A percentile compares a stretch with the other conserved stretches of the same genome.
phyloP scores from a whole-genome alignment of 495 filamentous ascomycete genomes.

The Penicillium chermesinum region DNA sequence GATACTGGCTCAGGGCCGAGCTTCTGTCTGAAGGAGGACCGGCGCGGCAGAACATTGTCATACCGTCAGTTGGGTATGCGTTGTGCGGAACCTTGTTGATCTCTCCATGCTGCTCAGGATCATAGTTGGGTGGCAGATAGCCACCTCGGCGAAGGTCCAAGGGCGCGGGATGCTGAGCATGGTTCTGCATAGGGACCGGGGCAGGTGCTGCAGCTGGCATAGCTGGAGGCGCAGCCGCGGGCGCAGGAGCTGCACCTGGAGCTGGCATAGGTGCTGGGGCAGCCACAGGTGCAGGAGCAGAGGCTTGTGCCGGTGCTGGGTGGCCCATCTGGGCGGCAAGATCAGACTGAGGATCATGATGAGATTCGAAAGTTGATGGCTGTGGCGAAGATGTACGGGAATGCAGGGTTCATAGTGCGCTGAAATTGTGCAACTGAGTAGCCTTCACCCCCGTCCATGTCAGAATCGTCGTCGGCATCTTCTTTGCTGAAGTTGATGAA shows the following conservation, averaged over 20 bases:
- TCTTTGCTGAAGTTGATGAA: conserved; percentile 99
- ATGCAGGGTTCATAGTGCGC: conserved; percentile 89
- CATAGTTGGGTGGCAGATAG: conserved; percentile 45
- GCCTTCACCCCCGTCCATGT: conserved; percentile 74
- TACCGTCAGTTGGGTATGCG: conserved; percentile 90
- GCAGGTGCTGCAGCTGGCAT: conserved; percentile 3
- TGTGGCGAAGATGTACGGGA: conserved; percentile 87
- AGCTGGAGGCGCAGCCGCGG: conserved; percentile 3
- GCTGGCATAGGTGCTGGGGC: background rate
- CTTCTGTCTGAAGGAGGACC: conserved; percentile 81
- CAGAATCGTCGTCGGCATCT: conserved; percentile 78
- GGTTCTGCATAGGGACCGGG: conserved; percentile 2
- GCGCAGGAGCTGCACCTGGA: conserved; percentile 1
- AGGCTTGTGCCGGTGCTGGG: conserved; percentile 31
- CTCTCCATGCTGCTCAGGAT: conserved; percentile 56
- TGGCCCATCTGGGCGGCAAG: conserved; percentile 61
- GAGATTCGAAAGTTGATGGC: conserved; percentile 80
- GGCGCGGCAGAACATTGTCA: conserved; percentile 96
- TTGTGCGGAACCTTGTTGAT: conserved; percentile 78
- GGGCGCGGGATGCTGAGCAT: conserved; percentile 40
- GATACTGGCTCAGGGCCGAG: conserved; percentile 64
- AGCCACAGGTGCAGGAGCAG: conserved; percentile 23
- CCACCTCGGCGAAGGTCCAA: conserved; percentile 47
- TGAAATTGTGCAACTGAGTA: conserved; percentile 96
- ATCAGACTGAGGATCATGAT: conserved; percentile 74